Evolutionary conservation across 73 alveolate species (phyloP), one percentile per base, ranked within the genome.

Genomic region (Tetrahymena borealis): DNA sequence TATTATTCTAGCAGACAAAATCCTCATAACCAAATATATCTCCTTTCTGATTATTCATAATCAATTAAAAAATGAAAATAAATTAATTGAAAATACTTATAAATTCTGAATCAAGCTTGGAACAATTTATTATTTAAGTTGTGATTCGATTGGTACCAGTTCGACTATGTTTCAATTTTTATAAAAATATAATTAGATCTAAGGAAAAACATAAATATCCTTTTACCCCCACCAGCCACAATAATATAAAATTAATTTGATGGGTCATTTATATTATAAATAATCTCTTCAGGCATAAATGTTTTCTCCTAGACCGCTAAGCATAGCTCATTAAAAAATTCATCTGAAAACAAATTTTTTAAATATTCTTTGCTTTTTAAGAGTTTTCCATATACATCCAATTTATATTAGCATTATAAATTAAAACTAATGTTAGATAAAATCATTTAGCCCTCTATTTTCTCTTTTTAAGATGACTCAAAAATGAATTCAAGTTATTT

Each of bases 261-360:
- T 38, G 90, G 33, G 37, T 93, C 38, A 3, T 93, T 93, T 93
- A 79, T 85, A 9, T 38, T 20, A 38, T 41, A 93, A 12, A 93
- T 79, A 33, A 85, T 43, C 40, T 93, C 95, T 93, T 93, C 95
- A 32, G 95, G 95, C 40, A 93, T 92, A 93, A 93, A 93, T 33
- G 92, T 39, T 42, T 93, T 41, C 40, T 93, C 95, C 39, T 85
- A 60, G 32, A 93, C 60, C 24, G 40, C 33, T 39, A 93, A 60
- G 43, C 93, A 78, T 9, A 93, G 41, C 78, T 93, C 91, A 33
- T 85, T 41, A 39, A 93, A 40, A 90, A 93, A 93, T 16, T 78
- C 39, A 18, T 93, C 93, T 4, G 93, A 85, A 24, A 93, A 93
- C 16, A 39, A 79, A 40, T 93, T 79, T 16, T 90, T 38, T 18